Conservation (phyloP, 306 rosid species). For the Carpinus viminea region DNA sequence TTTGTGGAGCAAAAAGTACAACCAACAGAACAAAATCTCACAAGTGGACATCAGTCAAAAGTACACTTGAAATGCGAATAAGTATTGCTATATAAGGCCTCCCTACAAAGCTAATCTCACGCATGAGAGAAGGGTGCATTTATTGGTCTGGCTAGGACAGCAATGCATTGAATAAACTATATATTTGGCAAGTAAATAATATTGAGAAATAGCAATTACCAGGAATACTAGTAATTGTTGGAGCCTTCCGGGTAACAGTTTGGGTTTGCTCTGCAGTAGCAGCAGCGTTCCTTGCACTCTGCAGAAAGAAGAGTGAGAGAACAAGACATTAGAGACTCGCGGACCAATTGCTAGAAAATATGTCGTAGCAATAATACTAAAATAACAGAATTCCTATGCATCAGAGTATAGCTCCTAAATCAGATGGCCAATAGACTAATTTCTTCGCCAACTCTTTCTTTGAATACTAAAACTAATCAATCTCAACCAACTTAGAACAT, state of each 20-base stretch:
- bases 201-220: constrained; percentile 46
- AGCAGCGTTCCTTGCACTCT: constrained; percentile 61
- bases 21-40: background rate
- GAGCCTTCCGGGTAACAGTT: constrained; percentile 51
- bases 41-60: background rate
- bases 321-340: constrained; percentile 23
- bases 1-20: background rate
- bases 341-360: background rate
- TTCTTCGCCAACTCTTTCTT: background rate
- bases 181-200: background rate
- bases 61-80: background rate
- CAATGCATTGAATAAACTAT: background rate
- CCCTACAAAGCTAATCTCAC: background rate
- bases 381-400: background rate
- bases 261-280: constrained; percentile 58
- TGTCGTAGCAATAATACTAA: background rate
- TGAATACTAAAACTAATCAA: background rate
- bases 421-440: background rate
- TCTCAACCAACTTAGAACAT: background rate
- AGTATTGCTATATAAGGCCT: background rate
- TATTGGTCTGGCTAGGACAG: background rate
- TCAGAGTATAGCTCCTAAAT: constrained; percentile 11
- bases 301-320: constrained; percentile 24
- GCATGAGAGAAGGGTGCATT: background rate
- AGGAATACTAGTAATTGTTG: constrained; percentile 54